A percentile compares a stretch with the other conserved stretches of the same genome.
These are phyloP conservation scores for Beauveria medogensis DNA, from an alignment of 2,329 filamentous ascomycete genomes.

Conservation along the genomic window DNA sequence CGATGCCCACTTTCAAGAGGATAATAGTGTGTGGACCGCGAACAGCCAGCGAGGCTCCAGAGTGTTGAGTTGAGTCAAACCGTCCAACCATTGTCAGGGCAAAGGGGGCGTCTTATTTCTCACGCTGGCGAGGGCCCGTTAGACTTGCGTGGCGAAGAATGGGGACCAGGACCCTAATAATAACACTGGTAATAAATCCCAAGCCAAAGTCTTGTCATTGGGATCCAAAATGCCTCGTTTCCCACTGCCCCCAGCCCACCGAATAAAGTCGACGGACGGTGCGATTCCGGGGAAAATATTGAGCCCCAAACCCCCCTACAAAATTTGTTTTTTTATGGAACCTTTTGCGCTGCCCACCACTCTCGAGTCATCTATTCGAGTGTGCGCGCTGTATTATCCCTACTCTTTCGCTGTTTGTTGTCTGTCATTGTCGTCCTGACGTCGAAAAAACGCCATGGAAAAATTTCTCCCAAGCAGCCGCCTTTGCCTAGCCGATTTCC, in stretches of 20 bases:
- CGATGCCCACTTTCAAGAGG: background rate
- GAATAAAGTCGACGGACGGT: slow-evolving; percentile 1
- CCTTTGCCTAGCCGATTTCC: slow-evolving; percentile 3
- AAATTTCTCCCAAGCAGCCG: background rate
- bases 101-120: background rate
- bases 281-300: background rate
- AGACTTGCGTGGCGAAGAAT: background rate
- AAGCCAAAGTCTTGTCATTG: too few species aligned
- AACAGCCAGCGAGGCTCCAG: background rate
- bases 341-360: background rate
- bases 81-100: background rate
- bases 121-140: background rate
- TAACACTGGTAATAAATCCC: too few species aligned
- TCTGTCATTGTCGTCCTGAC: background rate
- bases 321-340: background rate
- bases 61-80: slow-evolving; percentile 1
- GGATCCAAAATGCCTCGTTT: slow-evolving; percentile 6
- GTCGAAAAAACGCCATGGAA: background rate
- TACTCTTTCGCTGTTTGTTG: background rate
- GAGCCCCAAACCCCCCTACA: background rate
- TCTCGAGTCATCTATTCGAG: background rate
- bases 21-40: background rate
- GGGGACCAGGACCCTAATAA: background rate
- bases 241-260: background rate
- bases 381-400: too few species aligned